Base-by-base conservation (phyloP, 2,329 filamentous ascomycete genomes). In the Pseudogymnoascus sp. region DNA sequence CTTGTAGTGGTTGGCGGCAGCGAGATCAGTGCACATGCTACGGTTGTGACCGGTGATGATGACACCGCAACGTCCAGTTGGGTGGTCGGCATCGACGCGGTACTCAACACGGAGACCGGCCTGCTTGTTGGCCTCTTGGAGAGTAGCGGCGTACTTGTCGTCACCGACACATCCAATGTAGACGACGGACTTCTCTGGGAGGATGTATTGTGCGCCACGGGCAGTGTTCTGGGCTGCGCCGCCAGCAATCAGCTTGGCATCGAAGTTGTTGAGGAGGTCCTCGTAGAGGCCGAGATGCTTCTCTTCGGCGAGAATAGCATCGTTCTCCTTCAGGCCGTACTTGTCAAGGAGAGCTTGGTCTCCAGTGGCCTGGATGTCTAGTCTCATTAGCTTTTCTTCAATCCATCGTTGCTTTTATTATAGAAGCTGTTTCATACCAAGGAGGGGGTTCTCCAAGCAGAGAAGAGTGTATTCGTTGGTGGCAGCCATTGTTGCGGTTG, bases 171-270 rank as follows among this genome's bases (percentile, higher is more conserved):
- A 92, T 68, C 94, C 94, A 67, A 97, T 84, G 82, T 91, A 99
- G 74, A 96, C 85, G 71, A 95, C 91, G 65, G 89, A 93, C 80
- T 96, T 88, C 64, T 88, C 79, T 32, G 90, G 86, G 62, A 99
- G 90, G 67, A 97, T 86, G 82, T 99, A 99, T 85, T 94, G 90
- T 66, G 93, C 94, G 68, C 94, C 94, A 72, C 94, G 88, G 68
- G 94, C 93, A 60, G 91, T 95, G 84, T 99, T 99, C 79, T 99
- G 94, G 30, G 94, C 94, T 61, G 94, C 94, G 71, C 94, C 94
- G 67, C 94, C 94, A 60, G 94, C 91, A 73, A 97, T 94, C 74
- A 97, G 82, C 79, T 96, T 95, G 65, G 93, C 93, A 70, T 94
- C 85, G 78, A 87, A 90, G 82, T 94, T 93, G 77, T 89, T 88